Base-by-base conservation (phyloP, 2,329 filamentous ascomycete species). In the Eurotiales sp. region DNA sequence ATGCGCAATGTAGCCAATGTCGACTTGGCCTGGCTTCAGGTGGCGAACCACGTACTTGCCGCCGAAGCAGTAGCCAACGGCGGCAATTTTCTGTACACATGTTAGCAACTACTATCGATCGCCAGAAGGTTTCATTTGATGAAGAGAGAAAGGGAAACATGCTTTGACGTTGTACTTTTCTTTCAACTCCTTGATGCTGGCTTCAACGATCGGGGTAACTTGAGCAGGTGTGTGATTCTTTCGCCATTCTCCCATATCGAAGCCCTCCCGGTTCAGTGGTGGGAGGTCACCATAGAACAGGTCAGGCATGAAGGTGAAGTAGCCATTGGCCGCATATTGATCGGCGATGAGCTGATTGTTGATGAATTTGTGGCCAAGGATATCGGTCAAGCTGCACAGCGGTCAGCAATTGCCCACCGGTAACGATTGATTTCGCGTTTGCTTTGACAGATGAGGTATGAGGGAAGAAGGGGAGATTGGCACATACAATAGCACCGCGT, bases 1-100 rank as follows among this genome's bases (percentile, higher is more conserved):
- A 67, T 91, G 88, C 1, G 87, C 87, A 12, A 83, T 67, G 67
- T 78, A 90, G 32, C 85, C 87, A 41, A 79, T 86, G 51, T 86
- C 76, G 54, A 90, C 78, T 30, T 75, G 64, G 29, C 71, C 77
- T 51, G 78, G 77, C 69, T 75, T 58, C 57, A 82, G 80, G 71
- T 84, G 83, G 25, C 88, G 80, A 39, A 81, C 76, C n/a, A 87
- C 80, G 64, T 87, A 89, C 78, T 84, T 65, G 23, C 56, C 60
- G 42, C 52, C 60, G 51, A 62, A 64, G 54, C 62, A 64, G 50
- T 64, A 64, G 23, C 61, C 62, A 0, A 64, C 60, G 14, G 59
- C 61, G 29, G 59, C 61, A 42, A 64, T 57, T 61, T 60, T 63
- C 50, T 52, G 19, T 7, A 43, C 15, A 11, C 19, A 14, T 43